A percentile compares a stretch with the other conserved stretches of the same genome.
These are phyloP conservation scores for Pseudogymnoascus pannorum DNA, from an alignment of 2,329 filamentous ascomycete genomes.

Conservation along the genomic window DNA sequence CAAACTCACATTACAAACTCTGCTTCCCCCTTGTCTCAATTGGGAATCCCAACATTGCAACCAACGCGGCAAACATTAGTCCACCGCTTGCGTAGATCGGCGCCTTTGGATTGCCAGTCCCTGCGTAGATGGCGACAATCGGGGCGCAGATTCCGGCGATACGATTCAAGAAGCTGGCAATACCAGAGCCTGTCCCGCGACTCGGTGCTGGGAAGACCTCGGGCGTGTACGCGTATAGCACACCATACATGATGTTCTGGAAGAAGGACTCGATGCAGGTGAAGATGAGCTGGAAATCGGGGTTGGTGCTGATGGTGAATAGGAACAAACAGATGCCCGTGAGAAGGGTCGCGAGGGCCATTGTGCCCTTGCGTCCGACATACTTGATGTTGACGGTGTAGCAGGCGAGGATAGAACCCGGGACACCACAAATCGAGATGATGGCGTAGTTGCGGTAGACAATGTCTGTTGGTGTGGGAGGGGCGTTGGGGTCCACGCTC, in stretches of 20 bases:
- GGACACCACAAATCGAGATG: slow-evolving; percentile 68
- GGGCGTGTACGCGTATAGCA: slow-evolving; percentile 69
- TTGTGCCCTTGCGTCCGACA: slow-evolving; percentile 64
- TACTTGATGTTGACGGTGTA: slow-evolving; percentile 61
- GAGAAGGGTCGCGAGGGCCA: slow-evolving; percentile 59
- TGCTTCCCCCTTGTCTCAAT: slow-evolving; percentile 57
- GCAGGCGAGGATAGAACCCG: slow-evolving; percentile 67
- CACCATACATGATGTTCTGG: slow-evolving; percentile 72
- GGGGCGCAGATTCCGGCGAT: slow-evolving; percentile 61
- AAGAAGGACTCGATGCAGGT: slow-evolving; percentile 63
- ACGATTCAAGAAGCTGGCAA: slow-evolving; percentile 64
- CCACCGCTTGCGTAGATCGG: slow-evolving; percentile 51
- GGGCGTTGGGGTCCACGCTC: slow-evolving; percentile 37
- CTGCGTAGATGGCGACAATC: slow-evolving; percentile 51
- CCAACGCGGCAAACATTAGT: slow-evolving; percentile 51
- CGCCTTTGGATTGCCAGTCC: slow-evolving; percentile 38
- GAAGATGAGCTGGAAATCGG: slow-evolving; percentile 54
- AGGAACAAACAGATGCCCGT: slow-evolving; percentile 65
- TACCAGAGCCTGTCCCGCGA: slow-evolving; percentile 64
- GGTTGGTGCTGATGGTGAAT: slow-evolving; percentile 47
- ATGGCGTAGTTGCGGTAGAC: slow-evolving; percentile 79
- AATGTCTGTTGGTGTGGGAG: slow-evolving; percentile 33
- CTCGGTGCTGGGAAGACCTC: slow-evolving; percentile 69
- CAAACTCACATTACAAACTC: slow-evolving; percentile 36
- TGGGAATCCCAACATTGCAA: slow-evolving; percentile 52